A percentile compares a stretch with the other conserved stretches of the same genome.
These are phyloP conservation scores for Geranomyces variabilis DNA, from an alignment of 192 early-diverging fungal genomes.

Conservation along the genomic window DNA sequence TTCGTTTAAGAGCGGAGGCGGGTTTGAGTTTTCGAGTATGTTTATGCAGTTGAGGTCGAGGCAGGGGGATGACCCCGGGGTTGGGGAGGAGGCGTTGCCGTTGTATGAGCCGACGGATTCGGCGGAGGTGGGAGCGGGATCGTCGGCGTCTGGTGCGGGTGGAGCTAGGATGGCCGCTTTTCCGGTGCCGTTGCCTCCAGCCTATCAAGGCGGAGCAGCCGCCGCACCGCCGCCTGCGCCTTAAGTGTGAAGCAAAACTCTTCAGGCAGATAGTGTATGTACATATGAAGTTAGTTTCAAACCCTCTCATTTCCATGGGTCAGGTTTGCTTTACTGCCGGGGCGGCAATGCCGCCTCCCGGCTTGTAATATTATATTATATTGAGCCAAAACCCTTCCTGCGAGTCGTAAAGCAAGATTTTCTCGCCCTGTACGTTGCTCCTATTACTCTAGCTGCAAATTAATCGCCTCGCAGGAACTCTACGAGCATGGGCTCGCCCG, in stretches of 20 bases:
- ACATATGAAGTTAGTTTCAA: too few species aligned
- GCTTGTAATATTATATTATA: too few species aligned
- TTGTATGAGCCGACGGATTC: slow-evolving; percentile 14
- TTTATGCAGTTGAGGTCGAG: slow-evolving; percentile 38
- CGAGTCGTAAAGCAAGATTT: too few species aligned
- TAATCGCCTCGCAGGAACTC: slow-evolving; percentile 15
- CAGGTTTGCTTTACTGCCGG: too few species aligned
- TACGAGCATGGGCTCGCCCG: slow-evolving; percentile 17
- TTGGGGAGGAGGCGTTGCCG: slow-evolving; percentile 34
- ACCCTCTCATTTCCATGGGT: too few species aligned
- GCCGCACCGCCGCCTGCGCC: too few species aligned
- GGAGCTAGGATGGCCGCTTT: neutral
- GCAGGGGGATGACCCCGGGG: slow-evolving; percentile 21
- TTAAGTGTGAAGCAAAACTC: too few species aligned
- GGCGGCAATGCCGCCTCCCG: too few species aligned
- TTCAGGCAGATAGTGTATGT: too few species aligned
- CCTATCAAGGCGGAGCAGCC: neutral
- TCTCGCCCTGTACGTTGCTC: too few species aligned
- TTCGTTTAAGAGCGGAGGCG: slow-evolving; percentile 60
- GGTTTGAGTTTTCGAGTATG: slow-evolving; percentile 55
- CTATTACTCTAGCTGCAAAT: too few species aligned
- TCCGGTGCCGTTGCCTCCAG: slow-evolving; percentile 24
- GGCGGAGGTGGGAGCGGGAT: neutral
- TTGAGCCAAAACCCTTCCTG: too few species aligned
- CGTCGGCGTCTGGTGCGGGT: neutral